A percentile compares a stretch with the other conserved stretches of the same genome.
Evolutionary conservation across 345 rosid species (phyloP).

Genomic region (Conringia planisiliqua): DNA sequence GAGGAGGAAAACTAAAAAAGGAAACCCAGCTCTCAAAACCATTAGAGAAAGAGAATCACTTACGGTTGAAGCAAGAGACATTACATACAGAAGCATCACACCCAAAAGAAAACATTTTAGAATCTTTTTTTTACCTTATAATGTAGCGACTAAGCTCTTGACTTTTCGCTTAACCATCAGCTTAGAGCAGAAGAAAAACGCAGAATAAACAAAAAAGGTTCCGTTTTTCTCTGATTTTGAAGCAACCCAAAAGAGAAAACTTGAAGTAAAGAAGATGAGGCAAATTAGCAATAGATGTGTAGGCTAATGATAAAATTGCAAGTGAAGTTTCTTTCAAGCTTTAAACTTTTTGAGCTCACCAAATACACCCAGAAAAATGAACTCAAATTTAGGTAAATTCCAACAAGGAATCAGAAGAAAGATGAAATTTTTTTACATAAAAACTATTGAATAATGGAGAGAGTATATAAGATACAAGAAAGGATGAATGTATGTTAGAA

Average conservation of each 20-base stretch:
- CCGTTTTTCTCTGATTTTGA: conserved; percentile 32
- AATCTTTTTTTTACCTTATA: conserved; percentile 21
- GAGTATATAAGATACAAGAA: not conserved
- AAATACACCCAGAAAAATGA: not conserved
- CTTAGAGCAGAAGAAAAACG: conserved; percentile 37
- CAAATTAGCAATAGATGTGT: conserved; percentile 47
- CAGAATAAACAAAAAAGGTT: conserved; percentile 34
- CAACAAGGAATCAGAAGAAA: conserved; percentile 24
- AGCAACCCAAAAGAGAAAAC: conserved; percentile 30
- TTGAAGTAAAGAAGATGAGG: conserved; percentile 17
- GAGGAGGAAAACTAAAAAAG: conserved; percentile 11
- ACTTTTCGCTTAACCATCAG: conserved; percentile 47
- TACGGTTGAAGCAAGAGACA: conserved; percentile 62
- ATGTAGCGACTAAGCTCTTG: conserved; percentile 33
- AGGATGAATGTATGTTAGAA: not conserved
- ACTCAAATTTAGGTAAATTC: not conserved
- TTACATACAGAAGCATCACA: conserved; percentile 25
- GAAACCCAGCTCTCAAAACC: conserved; percentile 15
- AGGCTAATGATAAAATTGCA: conserved; percentile 38
- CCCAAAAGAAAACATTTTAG: conserved; percentile 6
- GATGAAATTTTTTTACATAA: conserved; percentile 23
- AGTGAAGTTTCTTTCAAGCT: conserved; percentile 11
- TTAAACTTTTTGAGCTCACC: conserved; percentile 6
- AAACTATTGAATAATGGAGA: not conserved
- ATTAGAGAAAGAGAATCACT: conserved; percentile 59